Conservation (phyloP, 306 rosid genomes). For the Vigna nakashimae region DNA sequence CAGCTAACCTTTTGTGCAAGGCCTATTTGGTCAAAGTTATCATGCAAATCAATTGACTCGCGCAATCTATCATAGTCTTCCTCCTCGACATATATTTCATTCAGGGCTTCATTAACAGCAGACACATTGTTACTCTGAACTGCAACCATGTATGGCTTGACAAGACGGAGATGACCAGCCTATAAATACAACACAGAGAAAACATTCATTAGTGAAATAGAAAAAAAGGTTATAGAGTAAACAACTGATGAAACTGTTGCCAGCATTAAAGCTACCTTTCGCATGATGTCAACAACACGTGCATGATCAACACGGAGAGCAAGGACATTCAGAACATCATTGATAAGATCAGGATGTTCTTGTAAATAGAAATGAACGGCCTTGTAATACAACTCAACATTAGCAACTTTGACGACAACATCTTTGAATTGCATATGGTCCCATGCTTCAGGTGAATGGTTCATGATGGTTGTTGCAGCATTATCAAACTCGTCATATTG, state of each 20-base stretch:
- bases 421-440: slow-evolving; percentile 99
- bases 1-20: slow-evolving; percentile 90
- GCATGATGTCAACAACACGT: slow-evolving; percentile 98
- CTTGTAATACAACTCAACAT: slow-evolving; percentile 94
- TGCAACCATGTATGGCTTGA: slow-evolving; percentile 99
- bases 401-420: slow-evolving; percentile 92
- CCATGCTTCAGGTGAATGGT: slow-evolving; percentile 99
- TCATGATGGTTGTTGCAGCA: slow-evolving; percentile 99
- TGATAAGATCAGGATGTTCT: slow-evolving; percentile 98
- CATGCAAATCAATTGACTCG: slow-evolving; percentile 97
- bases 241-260: slow-evolving; percentile 16
- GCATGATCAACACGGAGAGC: slow-evolving; percentile 99
- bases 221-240: slow-evolving; percentile 4
- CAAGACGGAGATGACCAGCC: slow-evolving; percentile 98
- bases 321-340: slow-evolving; percentile 95
- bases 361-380: slow-evolving; percentile 98
- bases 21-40: slow-evolving; percentile 98
- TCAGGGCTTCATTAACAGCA: slow-evolving; percentile 98
- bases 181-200: slow-evolving; percentile 38
- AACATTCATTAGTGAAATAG: slow-evolving; percentile 20
- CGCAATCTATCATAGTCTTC: slow-evolving; percentile 98
- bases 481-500: slow-evolving; percentile 98
- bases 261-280: slow-evolving; percentile 65
- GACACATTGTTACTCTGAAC: slow-evolving; percentile 98
- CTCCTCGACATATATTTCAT: slow-evolving; percentile 97